Evolutionary conservation across 371 early-diverging fungal genomes (phyloP).

Genomic region (Gilbertella persicaria): DNA sequence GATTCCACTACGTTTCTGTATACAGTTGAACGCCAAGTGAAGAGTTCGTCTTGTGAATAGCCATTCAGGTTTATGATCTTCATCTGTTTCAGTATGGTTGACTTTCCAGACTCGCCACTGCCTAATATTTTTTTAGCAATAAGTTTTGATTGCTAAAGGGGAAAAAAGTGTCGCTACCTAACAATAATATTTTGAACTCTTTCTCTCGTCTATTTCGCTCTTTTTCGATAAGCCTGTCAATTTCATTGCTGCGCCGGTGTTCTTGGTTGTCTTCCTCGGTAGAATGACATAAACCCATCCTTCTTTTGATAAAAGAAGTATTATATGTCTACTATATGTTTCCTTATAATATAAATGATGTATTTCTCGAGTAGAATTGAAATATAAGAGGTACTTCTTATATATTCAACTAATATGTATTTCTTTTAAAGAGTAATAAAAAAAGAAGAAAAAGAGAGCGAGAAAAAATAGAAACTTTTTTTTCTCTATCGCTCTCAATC

Average conservation of each 20-base stretch:
- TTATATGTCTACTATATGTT: no score
- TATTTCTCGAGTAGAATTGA: no score
- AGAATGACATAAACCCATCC: slow-evolving; percentile 71
- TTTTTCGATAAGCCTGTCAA: slow-evolving; percentile 66
- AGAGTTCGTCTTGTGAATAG: slow-evolving; percentile 79
- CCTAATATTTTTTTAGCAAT: slow-evolving; percentile 38
- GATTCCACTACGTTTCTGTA: slow-evolving; percentile 82
- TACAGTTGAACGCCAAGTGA: slow-evolving; percentile 73
- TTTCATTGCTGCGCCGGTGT: slow-evolving; percentile 58
- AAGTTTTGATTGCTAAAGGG: not conserved
- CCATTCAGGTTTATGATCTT: slow-evolving; percentile 91
- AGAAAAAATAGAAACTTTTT: not conserved
- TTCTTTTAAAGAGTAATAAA: not conserved
- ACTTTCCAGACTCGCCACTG: slow-evolving; percentile 90
- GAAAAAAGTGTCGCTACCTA: slow-evolving; percentile 50
- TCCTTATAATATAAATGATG: no score
- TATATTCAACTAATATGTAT: no score
- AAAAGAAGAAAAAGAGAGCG: not conserved
- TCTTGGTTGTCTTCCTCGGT: slow-evolving; percentile 59
- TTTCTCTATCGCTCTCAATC: not conserved
- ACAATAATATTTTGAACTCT: slow-evolving; percentile 75
- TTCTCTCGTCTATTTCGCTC: slow-evolving; percentile 60
- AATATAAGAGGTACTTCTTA: no score
- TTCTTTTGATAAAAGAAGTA: no score
- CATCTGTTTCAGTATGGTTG: slow-evolving; percentile 93